These are phyloP conservation scores for Limnanthes douglasii DNA, from an alignment of 345 rosid genomes.

Conservation along the genomic window DNA sequence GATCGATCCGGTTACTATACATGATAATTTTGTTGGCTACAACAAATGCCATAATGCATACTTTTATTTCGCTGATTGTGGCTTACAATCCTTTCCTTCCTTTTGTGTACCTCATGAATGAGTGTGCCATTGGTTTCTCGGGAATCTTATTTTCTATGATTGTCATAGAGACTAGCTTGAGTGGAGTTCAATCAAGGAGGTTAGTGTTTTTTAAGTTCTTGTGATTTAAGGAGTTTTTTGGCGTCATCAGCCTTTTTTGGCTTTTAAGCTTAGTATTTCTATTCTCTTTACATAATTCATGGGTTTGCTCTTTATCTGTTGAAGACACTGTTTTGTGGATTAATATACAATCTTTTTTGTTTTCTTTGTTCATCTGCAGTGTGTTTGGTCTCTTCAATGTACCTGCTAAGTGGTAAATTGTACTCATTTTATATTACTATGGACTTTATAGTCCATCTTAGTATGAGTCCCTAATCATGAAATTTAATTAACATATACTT, in stretches of 20 bases:
- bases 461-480: constrained; percentile 4
- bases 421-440: constrained; percentile 6
- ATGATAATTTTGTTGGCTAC: constrained; percentile 61
- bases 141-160: constrained; percentile 88
- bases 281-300: no score
- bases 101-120: constrained; percentile 33
- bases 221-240: not conserved
- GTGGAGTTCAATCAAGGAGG: constrained; percentile 89
- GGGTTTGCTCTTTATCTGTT: no score
- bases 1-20: constrained; percentile 75
- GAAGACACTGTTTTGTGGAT: not conserved
- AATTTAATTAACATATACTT: constrained; percentile 8
- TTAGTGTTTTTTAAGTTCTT: constrained; percentile 15
- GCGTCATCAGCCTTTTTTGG: not conserved
- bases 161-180: constrained; percentile 86
- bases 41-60: constrained; percentile 70
- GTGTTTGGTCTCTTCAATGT: constrained; percentile 95
- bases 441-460: constrained; percentile 1
- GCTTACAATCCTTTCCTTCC: constrained; percentile 45
- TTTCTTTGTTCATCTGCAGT: constrained; percentile 40
- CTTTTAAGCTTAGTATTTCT: not conserved
- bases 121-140: constrained; percentile 89
- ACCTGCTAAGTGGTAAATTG: constrained; percentile 70
- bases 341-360: constrained; percentile 6
- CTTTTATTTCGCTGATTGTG: constrained; percentile 48